phyloP scores from a whole-genome alignment of 2,329 filamentous ascomycete genomes.

The Bipolaris gigantea region DNA sequence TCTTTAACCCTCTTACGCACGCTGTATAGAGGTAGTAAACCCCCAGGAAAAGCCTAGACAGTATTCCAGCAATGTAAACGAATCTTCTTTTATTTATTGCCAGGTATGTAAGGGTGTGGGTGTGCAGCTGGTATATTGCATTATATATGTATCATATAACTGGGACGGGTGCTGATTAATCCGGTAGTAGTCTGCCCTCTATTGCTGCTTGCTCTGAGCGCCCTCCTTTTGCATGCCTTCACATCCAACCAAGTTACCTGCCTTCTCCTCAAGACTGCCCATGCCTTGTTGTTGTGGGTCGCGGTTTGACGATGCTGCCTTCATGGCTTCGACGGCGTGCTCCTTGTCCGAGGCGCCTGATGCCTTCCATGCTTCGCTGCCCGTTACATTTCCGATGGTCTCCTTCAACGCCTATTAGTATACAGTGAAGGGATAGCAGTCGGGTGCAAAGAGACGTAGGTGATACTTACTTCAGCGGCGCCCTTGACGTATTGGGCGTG shows the following conservation, averaged over 20 bases:
- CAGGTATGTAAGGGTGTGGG: too few relatives aligned
- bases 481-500: conserved; percentile 72
- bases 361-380: conserved; percentile 63
- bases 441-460: not conserved
- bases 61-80: too few relatives aligned
- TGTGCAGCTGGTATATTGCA: too few relatives aligned
- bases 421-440: not conserved
- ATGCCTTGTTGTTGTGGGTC: conserved; percentile 59
- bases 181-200: not conserved
- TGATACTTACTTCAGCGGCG: conserved; percentile 59
- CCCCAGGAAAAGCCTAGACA: too few relatives aligned
- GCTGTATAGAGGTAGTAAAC: too few relatives aligned
- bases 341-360: conserved; percentile 67
- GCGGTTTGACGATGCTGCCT: conserved; percentile 59
- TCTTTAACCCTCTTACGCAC: too few relatives aligned
- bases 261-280: conserved; percentile 66
- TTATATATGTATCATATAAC: too few relatives aligned
- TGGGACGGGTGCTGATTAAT: too few relatives aligned
- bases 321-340: conserved; percentile 64
- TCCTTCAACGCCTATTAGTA: conserved; percentile 45
- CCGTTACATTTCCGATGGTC: conserved; percentile 63
- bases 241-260: conserved; percentile 66
- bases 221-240: conserved; percentile 65
- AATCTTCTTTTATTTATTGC: too few relatives aligned
- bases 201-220: conserved; percentile 32